These are phyloP conservation scores for Ilyonectria destructans DNA, from an alignment of 2,329 filamentous ascomycete species.

Conservation along the genomic window DNA sequence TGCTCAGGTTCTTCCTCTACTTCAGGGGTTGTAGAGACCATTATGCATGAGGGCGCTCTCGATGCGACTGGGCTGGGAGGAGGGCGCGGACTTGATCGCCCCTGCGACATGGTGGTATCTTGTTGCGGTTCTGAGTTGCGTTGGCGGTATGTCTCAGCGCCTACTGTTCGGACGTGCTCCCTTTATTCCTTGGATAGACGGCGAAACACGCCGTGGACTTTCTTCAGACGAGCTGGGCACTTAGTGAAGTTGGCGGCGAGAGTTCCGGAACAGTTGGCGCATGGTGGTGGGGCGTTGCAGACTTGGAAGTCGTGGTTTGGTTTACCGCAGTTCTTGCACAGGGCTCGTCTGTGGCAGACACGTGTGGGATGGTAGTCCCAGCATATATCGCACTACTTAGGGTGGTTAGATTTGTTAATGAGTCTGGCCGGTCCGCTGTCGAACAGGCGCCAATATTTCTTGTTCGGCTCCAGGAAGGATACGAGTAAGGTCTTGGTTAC, in stretches of 20 bases:
- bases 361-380: slow-evolving; percentile 21
- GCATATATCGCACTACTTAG: slow-evolving; percentile 22
- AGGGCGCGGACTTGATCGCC: no score
- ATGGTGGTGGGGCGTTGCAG: slow-evolving; percentile 24
- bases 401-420: slow-evolving; percentile 25
- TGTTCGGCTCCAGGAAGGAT: slow-evolving; percentile 33
- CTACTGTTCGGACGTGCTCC: slow-evolving; percentile 7
- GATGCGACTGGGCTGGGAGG: not conserved
- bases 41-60: slow-evolving; percentile 20
- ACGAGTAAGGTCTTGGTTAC: slow-evolving; percentile 37
- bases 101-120: no score
- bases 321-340: slow-evolving; percentile 33
- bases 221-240: slow-evolving; percentile 21
- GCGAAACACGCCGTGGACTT: slow-evolving; percentile 17
- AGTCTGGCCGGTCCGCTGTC: slow-evolving; percentile 25
- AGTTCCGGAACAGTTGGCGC: slow-evolving; percentile 4
- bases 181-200: slow-evolving; percentile 9
- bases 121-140: slow-evolving; percentile 5
- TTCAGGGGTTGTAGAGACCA: slow-evolving; percentile 27
- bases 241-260: not conserved
- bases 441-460: slow-evolving; percentile 32
- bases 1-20: slow-evolving; percentile 22
- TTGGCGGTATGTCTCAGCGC: not conserved
- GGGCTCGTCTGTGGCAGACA: slow-evolving; percentile 14
- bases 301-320: slow-evolving; percentile 14